Percentiles rank a stretch among this genome's conserved stretches.
Conservation (phyloP, 768 basidiomycete species). For the Tulasnella sp. region DNA sequence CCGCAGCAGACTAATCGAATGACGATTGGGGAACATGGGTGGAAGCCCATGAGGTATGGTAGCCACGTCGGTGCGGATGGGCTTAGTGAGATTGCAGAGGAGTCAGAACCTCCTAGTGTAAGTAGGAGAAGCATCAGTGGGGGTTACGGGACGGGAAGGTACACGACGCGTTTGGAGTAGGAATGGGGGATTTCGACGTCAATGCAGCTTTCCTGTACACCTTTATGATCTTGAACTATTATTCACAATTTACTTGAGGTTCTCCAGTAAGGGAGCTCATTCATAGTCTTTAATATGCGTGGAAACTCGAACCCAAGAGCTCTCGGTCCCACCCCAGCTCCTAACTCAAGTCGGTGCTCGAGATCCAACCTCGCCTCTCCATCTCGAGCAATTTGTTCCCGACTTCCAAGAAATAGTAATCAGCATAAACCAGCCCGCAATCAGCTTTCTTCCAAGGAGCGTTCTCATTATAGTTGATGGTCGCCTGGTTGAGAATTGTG, state of each 20-base stretch:
- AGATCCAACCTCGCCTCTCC: conserved; percentile 18
- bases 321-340: background rate
- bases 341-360: background rate
- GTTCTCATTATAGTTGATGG: conserved; percentile 15
- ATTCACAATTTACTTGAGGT: background rate
- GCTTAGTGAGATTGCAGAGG: background rate
- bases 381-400: conserved; percentile 24
- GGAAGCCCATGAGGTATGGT: conserved; percentile 1
- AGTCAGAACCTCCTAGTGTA: background rate
- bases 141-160: conserved; percentile 14
- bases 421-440: conserved; percentile 4
- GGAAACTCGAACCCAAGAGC: background rate
- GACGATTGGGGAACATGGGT: conserved; percentile 6
- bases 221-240: background rate
- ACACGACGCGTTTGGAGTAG: background rate
- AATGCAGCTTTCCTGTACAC: background rate
- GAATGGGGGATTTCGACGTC: too few species aligned
- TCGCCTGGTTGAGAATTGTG: conserved; percentile 15
- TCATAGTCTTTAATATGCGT: too few species aligned
- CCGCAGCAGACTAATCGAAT: conserved; percentile 3
- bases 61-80: background rate
- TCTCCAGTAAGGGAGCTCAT: background rate
- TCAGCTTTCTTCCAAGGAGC: background rate
- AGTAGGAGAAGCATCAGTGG: background rate
- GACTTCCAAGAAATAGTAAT: conserved; percentile 19